Evolutionary conservation across 176 grass and related monocot species (phyloP), one percentile per base, ranked within the genome.

Genomic region (Lolium multiflorum): DNA sequence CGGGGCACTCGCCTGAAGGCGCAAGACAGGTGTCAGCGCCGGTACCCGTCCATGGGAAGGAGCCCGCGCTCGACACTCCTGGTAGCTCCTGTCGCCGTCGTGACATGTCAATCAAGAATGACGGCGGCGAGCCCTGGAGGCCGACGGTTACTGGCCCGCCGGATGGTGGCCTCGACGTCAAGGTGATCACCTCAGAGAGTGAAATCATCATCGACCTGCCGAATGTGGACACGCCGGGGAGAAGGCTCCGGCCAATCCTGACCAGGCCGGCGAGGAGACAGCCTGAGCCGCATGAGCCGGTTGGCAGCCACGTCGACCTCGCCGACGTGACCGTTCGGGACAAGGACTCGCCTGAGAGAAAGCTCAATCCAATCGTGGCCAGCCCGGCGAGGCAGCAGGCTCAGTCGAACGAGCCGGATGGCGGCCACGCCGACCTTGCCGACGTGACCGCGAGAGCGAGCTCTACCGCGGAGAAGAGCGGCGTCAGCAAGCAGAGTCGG

Each of bases 191-290:
- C 12, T 92, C 91, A 24, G 81, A 54, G 1, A 85, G 90, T 0
- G 89, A 95, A 78, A 90, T 95, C 77, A 81, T 85, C 87, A 87
- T 91, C 24, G 86, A 93, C 15, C 57, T 94, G 50, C 24, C 7
- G 2, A 68, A 6, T 18, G 88, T 68, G 71, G 78, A 66, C 0
- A 15, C 63, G 11, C 18, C 12, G 38, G 39, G 80, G 71, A 76
- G 76, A 78, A 76, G 80, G 38, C 92, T 96, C 56, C 88, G 82
- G 52, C 94, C 86, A 10, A 94, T 96, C 74, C 52, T 62, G 81
- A 96, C 94, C 2, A 92, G 79, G 87, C 78, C 74, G 13, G 61
- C 81, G 17, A 66, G 65, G 59, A 83, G 50, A 64, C 56, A 71
- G 3, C 7, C 39, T 21, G 75, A 21, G 22, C 5, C 38, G 6